Percentiles rank a stretch among this genome's conserved stretches.
Evolutionary conservation across 2,329 filamentous ascomycete genomes (phyloP).

Genomic region (Ceratocystis alfenasii): DNA sequence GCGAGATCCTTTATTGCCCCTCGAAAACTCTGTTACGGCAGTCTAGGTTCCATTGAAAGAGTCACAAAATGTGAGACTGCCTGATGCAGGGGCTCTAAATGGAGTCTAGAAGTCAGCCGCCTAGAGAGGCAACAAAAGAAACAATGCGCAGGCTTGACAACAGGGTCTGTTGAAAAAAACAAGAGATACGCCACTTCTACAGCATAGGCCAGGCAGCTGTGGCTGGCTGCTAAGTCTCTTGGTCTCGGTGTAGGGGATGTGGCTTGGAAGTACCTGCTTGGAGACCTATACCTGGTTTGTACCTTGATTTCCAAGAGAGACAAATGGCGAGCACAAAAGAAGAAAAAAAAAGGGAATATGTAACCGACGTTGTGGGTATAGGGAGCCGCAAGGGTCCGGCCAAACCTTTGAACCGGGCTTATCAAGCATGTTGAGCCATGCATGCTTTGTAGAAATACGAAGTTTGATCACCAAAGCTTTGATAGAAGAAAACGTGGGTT

Average conservation of each 20-base stretch:
- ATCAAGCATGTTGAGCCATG: too few species aligned
- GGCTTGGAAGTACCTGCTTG: too few species aligned
- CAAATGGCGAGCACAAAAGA: too few species aligned
- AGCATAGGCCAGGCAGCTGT: neutral
- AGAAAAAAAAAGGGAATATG: too few species aligned
- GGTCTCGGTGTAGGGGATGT: too few species aligned
- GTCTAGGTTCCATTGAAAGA: neutral
- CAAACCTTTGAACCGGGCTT: too few species aligned
- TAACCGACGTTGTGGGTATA: too few species aligned
- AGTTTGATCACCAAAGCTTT: too few species aligned
- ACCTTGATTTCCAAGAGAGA: neutral
- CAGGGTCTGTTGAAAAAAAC: neutral
- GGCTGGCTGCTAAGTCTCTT: neutral
- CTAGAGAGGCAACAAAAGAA: neutral
- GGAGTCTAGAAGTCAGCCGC: neutral
- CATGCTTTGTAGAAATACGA: too few species aligned
- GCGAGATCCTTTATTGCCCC: too few species aligned
- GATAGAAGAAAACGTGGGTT: too few species aligned
- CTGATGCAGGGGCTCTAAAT: neutral
- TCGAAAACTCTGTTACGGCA: neutral
- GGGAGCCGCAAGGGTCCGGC: too few species aligned
- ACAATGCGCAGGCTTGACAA: neutral
- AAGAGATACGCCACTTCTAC: neutral
- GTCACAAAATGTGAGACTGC: neutral
- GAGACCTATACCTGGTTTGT: neutral